Percentiles rank a stretch among this genome's conserved stretches.
These are phyloP conservation scores for Nicotiana tomentosiformis DNA, from an alignment of 257 asterid species.

Conservation along the genomic window DNA sequence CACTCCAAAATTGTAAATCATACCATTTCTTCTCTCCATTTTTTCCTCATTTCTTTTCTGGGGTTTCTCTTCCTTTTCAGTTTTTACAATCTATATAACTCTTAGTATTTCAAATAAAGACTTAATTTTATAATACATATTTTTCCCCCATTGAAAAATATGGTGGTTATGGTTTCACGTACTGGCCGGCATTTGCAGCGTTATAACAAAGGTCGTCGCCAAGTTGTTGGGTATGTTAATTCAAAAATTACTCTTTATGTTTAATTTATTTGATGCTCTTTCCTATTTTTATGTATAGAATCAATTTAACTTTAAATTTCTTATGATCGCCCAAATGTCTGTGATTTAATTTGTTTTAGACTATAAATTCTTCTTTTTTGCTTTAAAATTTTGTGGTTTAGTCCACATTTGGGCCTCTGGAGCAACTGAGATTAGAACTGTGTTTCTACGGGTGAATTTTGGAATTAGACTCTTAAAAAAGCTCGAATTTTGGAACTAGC, in stretches of 20 bases:
- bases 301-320: too few species aligned
- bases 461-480: neutral
- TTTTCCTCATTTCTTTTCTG: neutral
- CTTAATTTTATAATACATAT: neutral
- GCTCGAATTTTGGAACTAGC: neutral
- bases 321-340: too few species aligned
- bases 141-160: constrained; percentile 40
- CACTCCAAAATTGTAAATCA: neutral
- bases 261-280: too few species aligned
- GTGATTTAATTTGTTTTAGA: neutral
- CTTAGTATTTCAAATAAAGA: neutral
- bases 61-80: neutral
- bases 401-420: neutral
- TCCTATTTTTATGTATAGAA: too few species aligned
- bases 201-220: constrained; percentile 73
- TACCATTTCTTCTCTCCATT: neutral
- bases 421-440: neutral
- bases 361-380: neutral
- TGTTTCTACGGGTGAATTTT: neutral
- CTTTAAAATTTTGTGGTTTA: neutral
- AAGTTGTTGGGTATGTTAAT: constrained; percentile 67
- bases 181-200: constrained; percentile 81
- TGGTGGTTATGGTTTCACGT: constrained; percentile 63
- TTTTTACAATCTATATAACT: neutral
- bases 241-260: neutral